phyloP scores from a whole-genome alignment of 441 rosid species.

The Omphalea diandra region DNA sequence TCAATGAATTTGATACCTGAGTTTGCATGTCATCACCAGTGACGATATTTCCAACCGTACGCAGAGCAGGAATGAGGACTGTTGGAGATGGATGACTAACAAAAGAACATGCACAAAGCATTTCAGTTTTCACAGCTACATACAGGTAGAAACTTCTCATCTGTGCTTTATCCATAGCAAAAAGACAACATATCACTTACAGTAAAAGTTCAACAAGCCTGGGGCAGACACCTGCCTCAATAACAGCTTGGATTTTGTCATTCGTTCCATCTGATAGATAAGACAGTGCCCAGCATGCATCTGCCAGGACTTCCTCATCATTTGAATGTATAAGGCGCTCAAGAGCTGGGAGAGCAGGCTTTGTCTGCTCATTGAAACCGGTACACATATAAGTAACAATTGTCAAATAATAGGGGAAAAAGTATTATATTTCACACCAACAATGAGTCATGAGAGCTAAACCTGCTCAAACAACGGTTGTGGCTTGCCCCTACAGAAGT shows the following conservation, averaged over 20 bases:
- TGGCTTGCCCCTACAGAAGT: slow-evolving; percentile 91
- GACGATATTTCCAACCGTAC: slow-evolving; percentile 76
- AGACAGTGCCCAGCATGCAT: slow-evolving; percentile 87
- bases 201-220: slow-evolving; percentile 64
- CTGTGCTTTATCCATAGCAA: background rate
- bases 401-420: background rate
- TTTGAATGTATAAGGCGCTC: slow-evolving; percentile 59
- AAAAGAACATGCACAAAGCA: slow-evolving; percentile 18
- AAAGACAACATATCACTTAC: slow-evolving; percentile 36
- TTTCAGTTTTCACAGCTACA: slow-evolving; percentile 1
- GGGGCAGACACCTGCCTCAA: slow-evolving; percentile 60
- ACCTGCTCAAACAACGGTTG: slow-evolving; percentile 81
- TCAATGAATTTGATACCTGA: slow-evolving; percentile 39
- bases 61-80: slow-evolving; percentile 79
- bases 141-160: background rate
- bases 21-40: slow-evolving; percentile 89
- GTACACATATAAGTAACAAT: slow-evolving; percentile 14
- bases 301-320: slow-evolving; percentile 80
- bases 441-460: background rate
- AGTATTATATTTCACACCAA: background rate
- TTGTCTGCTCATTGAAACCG: slow-evolving; percentile 42
- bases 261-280: slow-evolving; percentile 84
- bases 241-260: slow-evolving; percentile 78
- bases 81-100: slow-evolving; percentile 71
- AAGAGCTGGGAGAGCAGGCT: slow-evolving; percentile 63